These are phyloP conservation scores for Leccinum variabile DNA, from an alignment of 1,284 basidiomycete genomes.

Conservation along the genomic window DNA sequence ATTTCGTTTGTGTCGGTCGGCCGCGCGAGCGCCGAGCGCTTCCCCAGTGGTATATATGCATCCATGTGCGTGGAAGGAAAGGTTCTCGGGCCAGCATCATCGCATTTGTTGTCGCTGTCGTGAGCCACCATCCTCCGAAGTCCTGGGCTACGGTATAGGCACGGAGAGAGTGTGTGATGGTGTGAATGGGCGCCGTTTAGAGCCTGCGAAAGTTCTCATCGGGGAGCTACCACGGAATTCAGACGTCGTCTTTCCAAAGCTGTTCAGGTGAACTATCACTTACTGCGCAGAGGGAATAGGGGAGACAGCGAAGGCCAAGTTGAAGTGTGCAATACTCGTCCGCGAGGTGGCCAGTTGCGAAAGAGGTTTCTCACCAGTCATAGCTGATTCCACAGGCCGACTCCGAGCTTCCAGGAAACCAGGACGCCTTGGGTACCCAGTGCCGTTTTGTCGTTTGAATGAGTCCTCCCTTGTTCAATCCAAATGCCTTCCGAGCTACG, in stretches of 20 bases:
- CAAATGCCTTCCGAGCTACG: not conserved
- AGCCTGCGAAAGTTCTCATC: not conserved
- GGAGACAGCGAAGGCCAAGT: not conserved
- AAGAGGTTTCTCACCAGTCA: not conserved
- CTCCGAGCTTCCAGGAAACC: not conserved
- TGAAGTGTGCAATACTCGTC: not conserved
- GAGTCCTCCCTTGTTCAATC: not conserved
- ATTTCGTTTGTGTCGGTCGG: not conserved
- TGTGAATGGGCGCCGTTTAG: not conserved
- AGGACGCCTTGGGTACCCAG: not conserved
- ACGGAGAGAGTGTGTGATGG: not conserved
- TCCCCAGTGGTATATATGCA: not conserved
- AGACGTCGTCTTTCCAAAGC: not conserved
- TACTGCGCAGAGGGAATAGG: not conserved
- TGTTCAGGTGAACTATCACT: not conserved
- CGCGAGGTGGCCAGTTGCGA: not conserved
- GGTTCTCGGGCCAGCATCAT: not conserved
- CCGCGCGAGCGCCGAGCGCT: not conserved
- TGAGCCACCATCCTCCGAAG: not conserved
- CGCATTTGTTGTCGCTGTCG: not conserved
- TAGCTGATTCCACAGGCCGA: not conserved
- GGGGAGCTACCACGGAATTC: not conserved
- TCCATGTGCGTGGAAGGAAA: not conserved
- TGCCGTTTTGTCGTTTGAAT: not conserved
- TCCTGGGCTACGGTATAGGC: not conserved